Evolutionary conservation across 1,284 basidiomycete genomes (phyloP).

Genomic region (Earliella scabrosa): DNA sequence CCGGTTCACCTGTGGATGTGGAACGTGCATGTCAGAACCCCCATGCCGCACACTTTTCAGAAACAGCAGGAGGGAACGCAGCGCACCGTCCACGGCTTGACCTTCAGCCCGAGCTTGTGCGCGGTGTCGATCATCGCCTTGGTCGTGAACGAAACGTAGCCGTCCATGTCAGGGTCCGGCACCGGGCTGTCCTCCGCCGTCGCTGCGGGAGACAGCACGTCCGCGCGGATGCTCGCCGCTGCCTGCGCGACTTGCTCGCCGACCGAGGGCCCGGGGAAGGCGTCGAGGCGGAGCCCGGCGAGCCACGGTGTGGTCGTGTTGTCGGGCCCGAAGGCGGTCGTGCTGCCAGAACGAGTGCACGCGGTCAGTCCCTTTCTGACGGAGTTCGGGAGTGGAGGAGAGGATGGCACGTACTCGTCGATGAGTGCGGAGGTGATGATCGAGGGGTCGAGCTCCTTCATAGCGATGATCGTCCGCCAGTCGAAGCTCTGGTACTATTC

Average conservation of each 20-base stretch:
- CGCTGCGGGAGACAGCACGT: conserved; percentile 70
- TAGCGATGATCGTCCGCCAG: conserved; percentile 71
- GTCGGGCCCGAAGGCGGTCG: conserved; percentile 43
- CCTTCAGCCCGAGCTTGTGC: conserved; percentile 61
- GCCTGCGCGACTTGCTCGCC: conserved; percentile 65
- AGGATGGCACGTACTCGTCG: conserved; percentile 67
- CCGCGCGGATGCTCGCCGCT: conserved; percentile 66
- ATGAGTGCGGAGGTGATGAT: conserved; percentile 66
- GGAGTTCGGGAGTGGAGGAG: neutral
- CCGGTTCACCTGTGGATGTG: conserved; percentile 52
- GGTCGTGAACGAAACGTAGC: conserved; percentile 65
- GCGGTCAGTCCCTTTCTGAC: too few species aligned
- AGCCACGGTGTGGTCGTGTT: conserved; percentile 61
- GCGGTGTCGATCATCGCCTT: conserved; percentile 69
- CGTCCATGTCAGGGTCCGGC: conserved; percentile 48
- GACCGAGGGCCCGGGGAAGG: conserved; percentile 59
- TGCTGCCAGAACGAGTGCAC: conserved; percentile 34
- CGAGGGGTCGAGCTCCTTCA: conserved; percentile 58
- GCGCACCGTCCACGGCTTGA: conserved; percentile 78
- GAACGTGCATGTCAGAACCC: neutral
- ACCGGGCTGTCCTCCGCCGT: conserved; percentile 43
- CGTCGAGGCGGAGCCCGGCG: conserved; percentile 58
- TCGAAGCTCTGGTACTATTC: conserved; percentile 76
- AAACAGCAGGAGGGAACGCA: neutral
- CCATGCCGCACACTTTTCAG: neutral